Evolutionary conservation across 1,284 basidiomycete species (phyloP), one percentile per base, ranked within the genome.

Genomic region (Pseudozyma thailandica): DNA sequence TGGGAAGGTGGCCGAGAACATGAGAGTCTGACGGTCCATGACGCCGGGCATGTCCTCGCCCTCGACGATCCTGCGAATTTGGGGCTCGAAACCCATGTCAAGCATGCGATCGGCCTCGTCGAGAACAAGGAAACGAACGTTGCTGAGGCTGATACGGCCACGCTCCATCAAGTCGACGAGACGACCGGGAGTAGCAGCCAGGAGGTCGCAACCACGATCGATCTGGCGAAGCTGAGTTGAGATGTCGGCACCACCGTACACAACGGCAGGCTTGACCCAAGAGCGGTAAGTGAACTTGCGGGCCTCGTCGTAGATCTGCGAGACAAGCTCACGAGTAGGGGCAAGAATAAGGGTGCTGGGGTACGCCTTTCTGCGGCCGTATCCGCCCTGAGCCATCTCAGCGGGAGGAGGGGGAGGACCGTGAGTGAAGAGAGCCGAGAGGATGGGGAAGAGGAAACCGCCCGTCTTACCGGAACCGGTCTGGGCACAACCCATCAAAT

Each of bases 81-180:
- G 95, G 64, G 96, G 96, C 86, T 99, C 95, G 88, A 99, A 99
- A 91, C 95, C 95, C 95, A 99, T 99, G 87, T 99, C 95, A 79
- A 99, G 89, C 95, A 99, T 99, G 82, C 95, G 92, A 86, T 99
- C 96, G 66, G 95, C 96, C 86, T 99, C 96, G 82, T 99, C 96
- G 60, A 99, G 91, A 31, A 98, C 96, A 52, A 99, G 90, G 86
- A 96, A 98, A 79, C 92, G 91, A 85, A 99, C 91, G 86, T 98
- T 98, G 79, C 92, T 89, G 61, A 99, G 88, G 82, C 91, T 93
- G 87, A 99, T 98, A 66, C 92, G 90, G 37, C 95, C 95, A 81
- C 96, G 92, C 86, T 99, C 95, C 77, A 99, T 97, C 72, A 98
- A 87, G 86, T 99, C 95, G 77, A 98, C 94, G 49, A 98, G 90